Conservation (phyloP, 345 rosid species). For the Balakata baccata region DNA sequence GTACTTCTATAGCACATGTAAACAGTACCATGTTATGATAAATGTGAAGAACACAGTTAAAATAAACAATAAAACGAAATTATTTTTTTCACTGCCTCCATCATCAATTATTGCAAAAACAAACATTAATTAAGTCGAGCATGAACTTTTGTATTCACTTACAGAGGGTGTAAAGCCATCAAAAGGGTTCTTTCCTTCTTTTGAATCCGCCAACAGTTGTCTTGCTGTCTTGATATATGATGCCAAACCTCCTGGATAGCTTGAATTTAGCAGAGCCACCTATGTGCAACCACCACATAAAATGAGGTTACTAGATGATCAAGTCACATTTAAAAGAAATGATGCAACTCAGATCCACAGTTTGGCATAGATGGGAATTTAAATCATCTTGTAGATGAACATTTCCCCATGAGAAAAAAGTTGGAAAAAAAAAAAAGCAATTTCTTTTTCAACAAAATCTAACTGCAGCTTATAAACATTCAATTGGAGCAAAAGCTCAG, state of each 20-base stretch:
- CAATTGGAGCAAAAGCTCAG: not conserved
- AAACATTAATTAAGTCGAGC: not conserved
- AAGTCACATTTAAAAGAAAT: not conserved
- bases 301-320: not conserved
- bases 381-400: not conserved
- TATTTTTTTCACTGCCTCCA: not conserved
- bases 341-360: not conserved
- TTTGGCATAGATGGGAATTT: not conserved
- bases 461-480: too few relatives aligned
- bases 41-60: not conserved
- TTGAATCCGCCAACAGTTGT: slow-evolving; percentile 83
- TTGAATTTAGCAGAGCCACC: slow-evolving; percentile 69
- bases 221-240: slow-evolving; percentile 67
- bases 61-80: not conserved
- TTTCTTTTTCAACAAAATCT: too few relatives aligned
- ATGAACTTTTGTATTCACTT: slow-evolving; percentile 16
- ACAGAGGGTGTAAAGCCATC: slow-evolving; percentile 97
- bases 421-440: not conserved
- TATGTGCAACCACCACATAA: slow-evolving; percentile 21
- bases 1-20: not conserved
- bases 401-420: not conserved
- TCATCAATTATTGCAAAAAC: not conserved
- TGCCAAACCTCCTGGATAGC: slow-evolving; percentile 87
- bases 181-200: slow-evolving; percentile 85
- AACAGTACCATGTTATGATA: not conserved